Percentiles rank a stretch among this genome's conserved stretches.
These are phyloP conservation scores for Exophiala bonariae DNA, from an alignment of 2,329 filamentous ascomycete genomes.

Conservation along the genomic window DNA sequence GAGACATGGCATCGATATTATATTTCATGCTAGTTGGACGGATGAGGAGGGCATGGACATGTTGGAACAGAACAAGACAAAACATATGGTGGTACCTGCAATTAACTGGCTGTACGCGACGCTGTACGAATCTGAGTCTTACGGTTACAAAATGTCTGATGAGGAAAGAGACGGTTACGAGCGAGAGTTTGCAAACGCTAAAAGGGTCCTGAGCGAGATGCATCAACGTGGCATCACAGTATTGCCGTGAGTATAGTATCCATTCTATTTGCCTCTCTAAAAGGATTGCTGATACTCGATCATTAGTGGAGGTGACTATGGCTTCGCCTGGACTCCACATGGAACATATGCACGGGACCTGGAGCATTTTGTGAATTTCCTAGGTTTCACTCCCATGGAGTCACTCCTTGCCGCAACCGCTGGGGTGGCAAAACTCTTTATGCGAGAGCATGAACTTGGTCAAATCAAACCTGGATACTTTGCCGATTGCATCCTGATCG, in stretches of 20 bases:
- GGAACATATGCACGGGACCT: slow-evolving; percentile 51
- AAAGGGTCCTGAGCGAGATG: slow-evolving; percentile 46
- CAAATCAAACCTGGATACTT: slow-evolving; percentile 44
- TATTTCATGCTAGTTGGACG: slow-evolving; percentile 49
- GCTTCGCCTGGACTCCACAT: slow-evolving; percentile 50
- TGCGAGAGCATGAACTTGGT: slow-evolving; percentile 41
- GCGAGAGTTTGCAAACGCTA: slow-evolving; percentile 42
- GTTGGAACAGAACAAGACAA: slow-evolving; percentile 39
- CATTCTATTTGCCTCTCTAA: no score
- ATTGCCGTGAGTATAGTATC: slow-evolving; percentile 38
- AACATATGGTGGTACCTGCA: slow-evolving; percentile 43
- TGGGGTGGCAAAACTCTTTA: slow-evolving; percentile 42
- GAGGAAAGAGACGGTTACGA: slow-evolving; percentile 47
- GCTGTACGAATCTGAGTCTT: slow-evolving; percentile 38
- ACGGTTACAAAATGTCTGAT: slow-evolving; percentile 43
- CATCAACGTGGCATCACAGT: slow-evolving; percentile 46
- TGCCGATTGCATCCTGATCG: slow-evolving; percentile 47
- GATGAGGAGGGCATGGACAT: slow-evolving; percentile 39
- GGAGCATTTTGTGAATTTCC: slow-evolving; percentile 46
- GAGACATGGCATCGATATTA: slow-evolving; percentile 47
- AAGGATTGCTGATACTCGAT: background rate
- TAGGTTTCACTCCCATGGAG: slow-evolving; percentile 48
- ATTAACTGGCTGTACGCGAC: slow-evolving; percentile 47
- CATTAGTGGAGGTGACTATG: slow-evolving; percentile 38
- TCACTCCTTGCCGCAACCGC: slow-evolving; percentile 46